Conservation (phyloP, 768 basidiomycete species). For the Saitozyma sp. region DNA sequence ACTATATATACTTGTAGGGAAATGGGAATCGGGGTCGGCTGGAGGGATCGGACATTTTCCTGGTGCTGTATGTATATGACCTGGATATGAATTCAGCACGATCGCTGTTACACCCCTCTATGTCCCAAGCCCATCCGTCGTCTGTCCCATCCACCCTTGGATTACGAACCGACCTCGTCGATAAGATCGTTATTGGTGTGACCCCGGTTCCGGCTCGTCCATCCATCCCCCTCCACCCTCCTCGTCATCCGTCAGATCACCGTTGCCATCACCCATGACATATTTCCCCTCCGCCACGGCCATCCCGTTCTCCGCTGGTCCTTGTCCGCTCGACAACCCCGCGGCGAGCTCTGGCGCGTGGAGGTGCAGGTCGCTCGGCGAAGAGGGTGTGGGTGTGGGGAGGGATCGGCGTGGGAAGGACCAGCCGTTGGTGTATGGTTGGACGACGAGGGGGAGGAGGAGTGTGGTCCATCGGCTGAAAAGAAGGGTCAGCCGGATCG, state of each 20-base stretch:
- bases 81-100: no score
- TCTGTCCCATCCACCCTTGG: no score
- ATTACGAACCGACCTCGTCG: no score
- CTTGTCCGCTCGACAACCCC: conserved; percentile 20
- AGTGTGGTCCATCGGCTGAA: conserved; percentile 72
- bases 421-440: conserved; percentile 81
- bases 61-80: no score
- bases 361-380: conserved; percentile 9
- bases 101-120: no score
- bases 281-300: conserved; percentile 47
- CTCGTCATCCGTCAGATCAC: conserved; percentile 83
- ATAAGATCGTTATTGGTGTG: no score
- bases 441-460: conserved; percentile 74
- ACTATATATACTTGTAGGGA: no score
- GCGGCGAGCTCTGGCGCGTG: conserved; percentile 38
- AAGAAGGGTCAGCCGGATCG: background rate
- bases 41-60: no score
- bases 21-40: no score
- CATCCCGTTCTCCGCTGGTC: conserved; percentile 61
- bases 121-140: no score
- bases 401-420: conserved; percentile 33
- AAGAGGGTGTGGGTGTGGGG: conserved; percentile 6
- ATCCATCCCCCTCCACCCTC: conserved; percentile 52
- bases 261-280: conserved; percentile 51
- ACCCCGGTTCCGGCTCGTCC: conserved; percentile 15